These are phyloP conservation scores for Aspergillus heteromorphus DNA, from an alignment of 495 filamentous ascomycete genomes.

Conservation along the genomic window DNA sequence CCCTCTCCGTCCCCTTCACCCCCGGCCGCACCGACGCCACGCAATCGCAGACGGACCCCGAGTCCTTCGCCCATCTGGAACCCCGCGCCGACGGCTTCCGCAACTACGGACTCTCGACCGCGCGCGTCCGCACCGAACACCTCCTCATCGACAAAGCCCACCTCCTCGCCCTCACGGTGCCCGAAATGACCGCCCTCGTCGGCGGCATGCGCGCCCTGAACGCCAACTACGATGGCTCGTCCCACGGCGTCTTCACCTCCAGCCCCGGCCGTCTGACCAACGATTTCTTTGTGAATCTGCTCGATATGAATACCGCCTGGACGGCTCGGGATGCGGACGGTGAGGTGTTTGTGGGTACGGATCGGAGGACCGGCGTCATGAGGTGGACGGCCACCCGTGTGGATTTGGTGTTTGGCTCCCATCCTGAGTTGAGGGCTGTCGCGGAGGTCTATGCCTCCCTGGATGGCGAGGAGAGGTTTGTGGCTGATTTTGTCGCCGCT, in stretches of 20 bases:
- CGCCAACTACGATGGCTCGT: conserved; percentile 61
- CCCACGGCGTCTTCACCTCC: conserved; percentile 57
- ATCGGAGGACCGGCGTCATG: conserved; percentile 61
- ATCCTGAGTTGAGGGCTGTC: conserved; percentile 63
- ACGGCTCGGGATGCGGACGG: conserved; percentile 40
- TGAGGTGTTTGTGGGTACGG: conserved; percentile 56
- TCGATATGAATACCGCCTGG: conserved; percentile 61
- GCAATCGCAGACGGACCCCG: conserved; percentile 58
- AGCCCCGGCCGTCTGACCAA: conserved; percentile 61
- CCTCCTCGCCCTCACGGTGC: conserved; percentile 60
- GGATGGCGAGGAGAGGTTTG: conserved; percentile 54
- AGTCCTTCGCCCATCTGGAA: conserved; percentile 57
- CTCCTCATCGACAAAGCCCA: conserved; percentile 63
- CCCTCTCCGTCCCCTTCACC: conserved; percentile 38
- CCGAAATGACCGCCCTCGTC: conserved; percentile 61
- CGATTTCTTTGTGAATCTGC: conserved; percentile 71
- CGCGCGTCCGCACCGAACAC: conserved; percentile 56
- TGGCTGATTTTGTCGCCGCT: conserved; percentile 62
- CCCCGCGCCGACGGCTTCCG: conserved; percentile 65
- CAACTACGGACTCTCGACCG: conserved; percentile 59
- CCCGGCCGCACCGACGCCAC: conserved; percentile 49
- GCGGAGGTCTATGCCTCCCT: conserved; percentile 59
- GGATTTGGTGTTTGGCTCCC: conserved; percentile 65
- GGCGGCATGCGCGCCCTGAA: conserved; percentile 62
- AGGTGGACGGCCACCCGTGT: conserved; percentile 65